phyloP scores from a whole-genome alignment of 2,329 filamentous ascomycete species.

The Aspergillus sp. region DNA sequence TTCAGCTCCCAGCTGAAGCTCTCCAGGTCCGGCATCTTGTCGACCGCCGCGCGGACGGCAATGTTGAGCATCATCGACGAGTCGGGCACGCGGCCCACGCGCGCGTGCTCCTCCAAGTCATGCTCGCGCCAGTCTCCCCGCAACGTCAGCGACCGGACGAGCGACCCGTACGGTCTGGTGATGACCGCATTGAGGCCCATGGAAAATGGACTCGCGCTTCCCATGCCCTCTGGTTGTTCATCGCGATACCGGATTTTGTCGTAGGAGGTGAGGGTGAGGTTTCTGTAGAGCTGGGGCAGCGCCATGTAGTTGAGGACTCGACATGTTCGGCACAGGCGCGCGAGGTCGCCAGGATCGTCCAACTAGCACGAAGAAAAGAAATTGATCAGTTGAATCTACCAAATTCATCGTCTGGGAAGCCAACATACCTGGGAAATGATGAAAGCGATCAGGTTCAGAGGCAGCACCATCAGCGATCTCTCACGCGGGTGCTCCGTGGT shows the following conservation, averaged over 20 bases:
- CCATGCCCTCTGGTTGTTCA: conserved; percentile 59
- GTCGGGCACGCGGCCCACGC: conserved; percentile 60
- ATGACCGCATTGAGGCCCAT: conserved; percentile 64
- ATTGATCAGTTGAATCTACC: neutral
- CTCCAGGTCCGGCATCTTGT: conserved; percentile 57
- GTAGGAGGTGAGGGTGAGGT: conserved; percentile 58
- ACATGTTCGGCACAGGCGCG: conserved; percentile 59
- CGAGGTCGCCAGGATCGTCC: conserved; percentile 58
- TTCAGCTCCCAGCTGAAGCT: conserved; percentile 62
- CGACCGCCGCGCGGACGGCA: conserved; percentile 57
- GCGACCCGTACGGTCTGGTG: conserved; percentile 52
- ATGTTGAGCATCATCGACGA: conserved; percentile 64
- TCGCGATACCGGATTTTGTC: conserved; percentile 58
- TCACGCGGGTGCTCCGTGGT: conserved; percentile 27
- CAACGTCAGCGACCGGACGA: conserved; percentile 54
- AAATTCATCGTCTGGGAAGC: neutral
- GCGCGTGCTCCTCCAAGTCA: conserved; percentile 57
- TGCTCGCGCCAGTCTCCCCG: conserved; percentile 58
- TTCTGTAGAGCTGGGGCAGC: conserved; percentile 59
- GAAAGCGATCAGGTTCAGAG: conserved; percentile 58
- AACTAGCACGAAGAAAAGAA: conserved; percentile 40
- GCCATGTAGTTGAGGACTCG: conserved; percentile 65
- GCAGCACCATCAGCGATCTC: conserved; percentile 43
- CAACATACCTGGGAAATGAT: conserved; percentile 55
- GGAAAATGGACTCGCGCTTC: conserved; percentile 62